Base-by-base conservation (phyloP, 2,329 filamentous ascomycete genomes). In the Scedosporium dehoogii region DNA sequence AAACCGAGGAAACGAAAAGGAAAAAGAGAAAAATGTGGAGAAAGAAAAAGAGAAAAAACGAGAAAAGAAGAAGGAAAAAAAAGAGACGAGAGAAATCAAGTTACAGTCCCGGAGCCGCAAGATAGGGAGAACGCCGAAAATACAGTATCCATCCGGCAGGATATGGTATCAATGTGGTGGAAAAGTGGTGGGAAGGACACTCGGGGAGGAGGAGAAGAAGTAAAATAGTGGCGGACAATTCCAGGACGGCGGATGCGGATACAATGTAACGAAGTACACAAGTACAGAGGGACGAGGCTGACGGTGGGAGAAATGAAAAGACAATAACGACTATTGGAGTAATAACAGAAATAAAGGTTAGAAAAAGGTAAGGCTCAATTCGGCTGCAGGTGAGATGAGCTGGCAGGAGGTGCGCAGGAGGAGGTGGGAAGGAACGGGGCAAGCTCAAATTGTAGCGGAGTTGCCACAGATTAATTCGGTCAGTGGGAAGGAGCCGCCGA, bases 1-100 rank as follows among this genome's bases (percentile, higher is more conserved):
- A 56, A 63, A 64, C 21, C 62, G 62, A 9, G 63, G 56, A 60
- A 56, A 59, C 59, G 5, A 27, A n/a, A 53, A 41, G 25, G 44
- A 56, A 63, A 59, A 59, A 48, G 51, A 38, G 16, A 61, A 61
- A 33, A 51, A 56, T 38, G 61, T 44, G 29, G 23, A 23, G 21
- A 42, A 29, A 48, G 6, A 38, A 29, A 59, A 44, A 59, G 29
- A 9, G 18, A 60, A 46, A 27, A 7, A 33, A n/a, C n/a, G 57
- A 33, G 9, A 55, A 33, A 14, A 59, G 62, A 48, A 16, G 51
- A 21, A 23, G 58, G 44, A 60, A 53, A 60, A 41, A 51, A 55
- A 58, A 41, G 27, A 64, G 59, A 51, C 33, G 44, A 59, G 59
- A 57, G 29, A 62, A 61, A 58, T 56, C 51, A 51, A 51, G 25